Base-by-base conservation (phyloP, 192 early-diverging fungal genomes). In the Entomortierella chlamydospora region DNA sequence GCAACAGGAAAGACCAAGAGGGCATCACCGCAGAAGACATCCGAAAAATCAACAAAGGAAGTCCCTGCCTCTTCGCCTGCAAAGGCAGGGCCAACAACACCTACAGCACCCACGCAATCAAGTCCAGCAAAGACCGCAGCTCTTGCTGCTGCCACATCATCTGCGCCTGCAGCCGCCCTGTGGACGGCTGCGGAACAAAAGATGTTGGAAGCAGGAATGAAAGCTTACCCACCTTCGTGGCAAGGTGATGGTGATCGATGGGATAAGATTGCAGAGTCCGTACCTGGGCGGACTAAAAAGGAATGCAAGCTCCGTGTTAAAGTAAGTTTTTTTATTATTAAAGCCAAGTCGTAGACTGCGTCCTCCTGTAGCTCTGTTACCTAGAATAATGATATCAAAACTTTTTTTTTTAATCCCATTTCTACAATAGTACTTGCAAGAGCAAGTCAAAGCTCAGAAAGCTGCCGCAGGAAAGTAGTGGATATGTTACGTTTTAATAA, bases 291-390 rank as follows among this genome's bases (percentile, higher is more conserved):
- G 23, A 84, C 87, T 17, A 90, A 88, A 60, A 91, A 88, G 73
- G 90, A 90, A 51, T 88, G 89, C 54, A 92, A 88, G 65, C 79
- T 73, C 20, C 82, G 90, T 26, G 88, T 92, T 45, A 90, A 90
- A 66, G 85, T 86, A 76, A 67, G 37, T 64, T 33, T n/a, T 68
- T 55, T 58, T 43, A 22, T 34, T 18, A 17, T 25, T 42, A n/a
- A n/a, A n/a, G n/a, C n/a, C n/a, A n/a, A n/a, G n/a, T n/a, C n/a
- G n/a, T n/a, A n/a, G n/a, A n/a, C n/a, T n/a, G n/a, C n/a, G n/a
- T n/a, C n/a, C n/a, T n/a, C n/a, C n/a, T 23, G 20, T 11, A 22
- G 29, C 26, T 42, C 2, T 4, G 20, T 4, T 41, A 18, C 17
- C 7, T 28, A 30, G 34, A 37, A 18, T 33, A 33, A 26, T 22